Evolutionary conservation across 768 basidiomycete species (phyloP), one percentile per base, ranked within the genome.

Genomic region (Pholiota molesta): DNA sequence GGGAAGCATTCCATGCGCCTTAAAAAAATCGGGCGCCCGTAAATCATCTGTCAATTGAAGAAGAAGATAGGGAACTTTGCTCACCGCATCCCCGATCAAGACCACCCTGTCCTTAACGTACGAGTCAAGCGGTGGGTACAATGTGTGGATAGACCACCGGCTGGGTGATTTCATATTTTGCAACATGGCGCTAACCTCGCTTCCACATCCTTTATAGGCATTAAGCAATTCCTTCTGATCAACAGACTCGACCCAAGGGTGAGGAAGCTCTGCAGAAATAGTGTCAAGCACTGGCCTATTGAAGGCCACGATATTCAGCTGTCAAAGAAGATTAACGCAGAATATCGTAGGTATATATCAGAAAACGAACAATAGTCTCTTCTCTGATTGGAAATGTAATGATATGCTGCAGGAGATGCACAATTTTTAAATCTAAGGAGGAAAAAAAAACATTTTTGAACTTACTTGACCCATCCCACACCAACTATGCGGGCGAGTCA

Each of bases 1-100:
- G 0, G 87, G 85, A 35, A 79, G 65, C 86, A 86, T 86, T 0
- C 74, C 84, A 65, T 87, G 86, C 9, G 86, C 86, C 81, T 81
- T 26, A 11, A 52, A 11, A 52, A 23, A 59, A 65, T n/a, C 44
- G 21, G 37, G 16, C 16, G 47, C 42, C 47, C 57, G 52, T 35
- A n/a, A 53, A 14, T 52, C 29, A 55, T 16, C 28, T 37, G 10
- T 13, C 53, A 21, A 17, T 31, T 19, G 45, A 35, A 19, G 13
- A n/a, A n/a, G n/a, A n/a, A 3, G 21, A 23, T 10, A 37, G 57
- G 17, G 52, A 6, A 10, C 23, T 9, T 3, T 28, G 76, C 78
- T 53, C 63, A 81, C 81, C 17, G 86, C 80, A 68, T 87, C 86
- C 5, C 84, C 86, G 28, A 85, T 73, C 21, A 87, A 74, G 3